Evolutionary conservation across 805 yeast species (phyloP), one percentile per base, ranked within the genome.

Genomic region (Ogataea salicorniae): DNA sequence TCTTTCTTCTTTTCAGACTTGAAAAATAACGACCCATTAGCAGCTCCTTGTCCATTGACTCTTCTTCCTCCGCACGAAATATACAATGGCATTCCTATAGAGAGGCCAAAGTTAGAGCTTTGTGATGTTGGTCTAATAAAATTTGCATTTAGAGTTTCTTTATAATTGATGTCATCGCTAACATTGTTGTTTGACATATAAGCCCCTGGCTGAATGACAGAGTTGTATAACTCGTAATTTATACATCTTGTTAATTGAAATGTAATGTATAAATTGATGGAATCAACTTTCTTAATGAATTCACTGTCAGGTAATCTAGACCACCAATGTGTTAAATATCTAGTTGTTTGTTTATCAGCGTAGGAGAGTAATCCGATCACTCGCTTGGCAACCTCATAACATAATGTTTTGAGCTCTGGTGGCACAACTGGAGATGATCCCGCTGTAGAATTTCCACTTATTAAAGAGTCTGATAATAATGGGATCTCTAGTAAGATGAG

Each of bases 231-330:
- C 46, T 60, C 63, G 42, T 58, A 63, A 58, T 62, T 75, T 52
- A 75, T 70, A 46, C 79, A 71, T 49, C 80, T 72, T 37, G 81
- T 76, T 46, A 91, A 69, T 40, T 87, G 88, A 59, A 86, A 88
- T 0, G 95, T 84, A 35, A 90, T 75, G 64, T 85, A 89, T 20
- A 88, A 71, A 58, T 90, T 91, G 42, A 87, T 57, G 33, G 85
- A 68, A 37, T 88, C 88, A 0, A 89, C 76, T 54, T 83, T 81
- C 2, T 63, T 58, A 9, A 63, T 61, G 52, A 85, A 84, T 8
- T 69, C 72, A 0, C 62, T 64, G 0, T 54, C 46, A 0, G 81
- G 66, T 16, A 72, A 57, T 40, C 73, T 69, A 3, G 80, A 69
- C 58, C 81, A 72, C 84, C 87, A 66, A 49, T 75, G 73, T 2